Evolutionary conservation across 352 stramenopile species (phyloP), one percentile per base, ranked within the genome.

Genomic region (Pythium apleroticum): DNA sequence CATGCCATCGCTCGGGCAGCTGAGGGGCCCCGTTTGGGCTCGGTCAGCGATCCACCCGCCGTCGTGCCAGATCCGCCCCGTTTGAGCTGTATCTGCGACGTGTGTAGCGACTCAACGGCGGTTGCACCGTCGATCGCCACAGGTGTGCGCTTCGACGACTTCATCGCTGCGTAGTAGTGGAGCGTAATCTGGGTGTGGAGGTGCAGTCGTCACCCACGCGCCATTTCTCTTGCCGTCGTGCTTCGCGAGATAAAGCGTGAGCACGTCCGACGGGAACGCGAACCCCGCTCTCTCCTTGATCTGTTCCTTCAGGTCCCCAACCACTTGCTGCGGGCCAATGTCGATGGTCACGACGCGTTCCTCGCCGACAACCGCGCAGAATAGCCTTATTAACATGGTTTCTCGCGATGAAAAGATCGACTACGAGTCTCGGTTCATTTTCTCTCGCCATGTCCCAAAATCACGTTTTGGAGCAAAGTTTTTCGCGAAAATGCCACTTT

Each of bases 171-270:
- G 37, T 53, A 27, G 8, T 53, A 62, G 55, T 12, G 14, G 55
- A 37, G 25, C 55, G 41, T 53, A 62, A 53, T 63, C 37, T 54
- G 56, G 45, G 46, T 63, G 35, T 17, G 35, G 11, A 41, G 35
- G n/a, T 33, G 27, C 56, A 52, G 55, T 53, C 37, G 55, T 53
- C 55, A 62, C 52, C 56, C 28, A 54, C 28, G 27, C 56, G 56
- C 45, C 43, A 45, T 25, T 53, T 63, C 30, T 37, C 39, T 41
- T 43, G 55, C 39, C 27, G 55, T 62, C 43, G 24, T 53, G 37
- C 55, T 62, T 62, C 41, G 55, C 55, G 24, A 52, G 55, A 62
- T 62, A 58, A 31, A 60, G 53, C 25, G 30, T 20, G 33, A 60
- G 53, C 31, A 27, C 50, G 53, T 41, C 14, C 0, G 39, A 63